These are phyloP conservation scores for Fusarium caatingaense DNA, from an alignment of 2,329 filamentous ascomycete species.

Conservation along the genomic window DNA sequence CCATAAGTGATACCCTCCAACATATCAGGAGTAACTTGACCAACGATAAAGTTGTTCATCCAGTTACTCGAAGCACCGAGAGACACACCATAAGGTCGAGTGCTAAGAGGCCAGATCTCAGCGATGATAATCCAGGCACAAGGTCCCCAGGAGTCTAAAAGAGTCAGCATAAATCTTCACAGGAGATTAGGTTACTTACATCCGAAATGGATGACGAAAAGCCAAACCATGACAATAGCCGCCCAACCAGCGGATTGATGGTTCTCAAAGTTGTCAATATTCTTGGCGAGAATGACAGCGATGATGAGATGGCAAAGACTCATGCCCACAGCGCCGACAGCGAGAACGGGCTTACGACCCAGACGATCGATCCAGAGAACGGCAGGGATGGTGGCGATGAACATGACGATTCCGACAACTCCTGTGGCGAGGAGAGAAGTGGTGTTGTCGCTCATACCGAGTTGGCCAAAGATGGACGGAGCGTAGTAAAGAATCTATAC, in stretches of 20 bases:
- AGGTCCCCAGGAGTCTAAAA: slow-evolving; percentile 73
- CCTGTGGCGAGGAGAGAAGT: slow-evolving; percentile 74
- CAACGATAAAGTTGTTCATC: slow-evolving; percentile 73
- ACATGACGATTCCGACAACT: slow-evolving; percentile 78
- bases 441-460: slow-evolving; percentile 66
- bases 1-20: slow-evolving; percentile 73
- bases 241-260: slow-evolving; percentile 74
- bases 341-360: slow-evolving; percentile 71
- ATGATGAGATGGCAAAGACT: slow-evolving; percentile 77
- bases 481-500: slow-evolving; percentile 69
- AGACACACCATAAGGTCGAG: slow-evolving; percentile 76
- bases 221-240: slow-evolving; percentile 74
- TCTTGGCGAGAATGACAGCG: slow-evolving; percentile 73
- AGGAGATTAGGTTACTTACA: slow-evolving; percentile 46
- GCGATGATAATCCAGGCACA: slow-evolving; percentile 80
- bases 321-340: slow-evolving; percentile 76
- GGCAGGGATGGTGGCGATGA: slow-evolving; percentile 73
- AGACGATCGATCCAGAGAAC: slow-evolving; percentile 74
- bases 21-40: slow-evolving; percentile 77
- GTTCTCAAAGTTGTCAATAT: slow-evolving; percentile 70
- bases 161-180: rapidly evolving
- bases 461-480: slow-evolving; percentile 74
- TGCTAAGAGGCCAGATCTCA: slow-evolving; percentile 79
- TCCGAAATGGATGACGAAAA: slow-evolving; percentile 80
- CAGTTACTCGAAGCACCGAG: slow-evolving; percentile 74